phyloP scores from a whole-genome alignment of 2,329 filamentous ascomycete genomes.

The Zelopaecilomyces penicillatus region DNA sequence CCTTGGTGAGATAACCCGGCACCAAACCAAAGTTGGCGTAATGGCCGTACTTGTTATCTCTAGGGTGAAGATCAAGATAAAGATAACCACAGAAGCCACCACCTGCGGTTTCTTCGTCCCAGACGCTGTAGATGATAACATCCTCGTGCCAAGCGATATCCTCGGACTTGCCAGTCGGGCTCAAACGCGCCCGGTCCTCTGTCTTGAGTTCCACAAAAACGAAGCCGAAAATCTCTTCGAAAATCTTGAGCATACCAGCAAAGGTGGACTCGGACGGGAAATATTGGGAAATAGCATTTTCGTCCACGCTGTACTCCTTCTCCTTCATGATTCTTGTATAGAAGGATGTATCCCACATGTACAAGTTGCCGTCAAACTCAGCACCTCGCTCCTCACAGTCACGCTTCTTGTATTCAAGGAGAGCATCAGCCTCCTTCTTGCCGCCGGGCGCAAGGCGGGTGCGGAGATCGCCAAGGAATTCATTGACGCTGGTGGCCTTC shows the following conservation, averaged over 20 bases:
- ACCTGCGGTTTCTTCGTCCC: slow-evolving; percentile 66
- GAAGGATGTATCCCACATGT: slow-evolving; percentile 74
- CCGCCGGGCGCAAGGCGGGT: slow-evolving; percentile 60
- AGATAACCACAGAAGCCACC: slow-evolving; percentile 71
- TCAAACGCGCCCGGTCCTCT: slow-evolving; percentile 56
- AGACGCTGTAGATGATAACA: slow-evolving; percentile 74
- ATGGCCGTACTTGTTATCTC: slow-evolving; percentile 76
- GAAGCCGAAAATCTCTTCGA: slow-evolving; percentile 73
- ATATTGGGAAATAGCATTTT: slow-evolving; percentile 73
- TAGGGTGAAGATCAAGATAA: slow-evolving; percentile 73
- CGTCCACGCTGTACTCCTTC: slow-evolving; percentile 71
- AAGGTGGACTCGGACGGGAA: slow-evolving; percentile 71
- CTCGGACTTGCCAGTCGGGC: slow-evolving; percentile 57
- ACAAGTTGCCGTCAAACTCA: slow-evolving; percentile 60
- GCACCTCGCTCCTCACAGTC: slow-evolving; percentile 54
- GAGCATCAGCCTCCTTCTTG: slow-evolving; percentile 57
- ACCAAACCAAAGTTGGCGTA: slow-evolving; percentile 79
- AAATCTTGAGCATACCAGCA: slow-evolving; percentile 71
- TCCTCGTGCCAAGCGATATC: slow-evolving; percentile 78
- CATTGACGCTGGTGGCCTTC: slow-evolving; percentile 60
- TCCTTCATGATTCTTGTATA: slow-evolving; percentile 76
- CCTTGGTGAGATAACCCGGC: slow-evolving; percentile 57
- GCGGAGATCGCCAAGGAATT: slow-evolving; percentile 64
- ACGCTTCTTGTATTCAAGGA: slow-evolving; percentile 67
- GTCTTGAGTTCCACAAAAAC: slow-evolving; percentile 65